Evolutionary conservation across 495 filamentous ascomycete species (phyloP), one percentile per base, ranked within the genome.

Genomic region (Delitschia confertaspora): DNA sequence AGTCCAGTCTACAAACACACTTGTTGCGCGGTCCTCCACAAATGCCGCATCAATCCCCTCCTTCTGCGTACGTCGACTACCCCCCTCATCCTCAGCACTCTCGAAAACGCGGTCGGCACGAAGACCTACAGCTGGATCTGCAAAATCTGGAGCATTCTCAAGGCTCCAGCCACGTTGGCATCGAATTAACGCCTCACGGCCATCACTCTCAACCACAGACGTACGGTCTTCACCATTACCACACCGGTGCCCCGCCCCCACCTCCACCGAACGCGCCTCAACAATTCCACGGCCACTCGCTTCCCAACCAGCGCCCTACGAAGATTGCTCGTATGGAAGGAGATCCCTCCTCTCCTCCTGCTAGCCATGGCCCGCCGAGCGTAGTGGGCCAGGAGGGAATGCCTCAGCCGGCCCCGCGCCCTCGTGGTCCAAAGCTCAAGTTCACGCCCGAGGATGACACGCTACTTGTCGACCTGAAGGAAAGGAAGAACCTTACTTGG

Each of bases 401-500:
- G 85, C 85, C 86, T 4, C 63, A 69, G 10, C 85, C 84, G 19
- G 84, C 83, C 14, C 74, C 78, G 23, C 64, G 78, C 50, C 87
- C 87, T 9, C 76, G 78, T 41, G 85, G 83, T 3, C 85, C 86
- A 13, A 93, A 93, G 62, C 65, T 89, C 45, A 93, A 89, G 55
- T 94, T 93, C 55, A 93, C 86, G 1, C 77, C 83, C 30, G 85
- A 89, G 62, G 87, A 94, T 57, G 88, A 95, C 62, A 74, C 76
- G 36, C 66, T 89, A 36, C 66, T 95, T 27, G 76, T 93, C 14
- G 84, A 89, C 45, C 66, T 95, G 38, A 95, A 95, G 62, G 88
- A 95, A 64, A 85, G 88, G 47, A 89, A 88, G 60, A 82, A 82
- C 52, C 71, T 95, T 53, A 87, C 88, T 6, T 95, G 88, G 88